Conservation (phyloP, 2,329 filamentous ascomycete genomes). For the Proliferodiscus dingleyae region DNA sequence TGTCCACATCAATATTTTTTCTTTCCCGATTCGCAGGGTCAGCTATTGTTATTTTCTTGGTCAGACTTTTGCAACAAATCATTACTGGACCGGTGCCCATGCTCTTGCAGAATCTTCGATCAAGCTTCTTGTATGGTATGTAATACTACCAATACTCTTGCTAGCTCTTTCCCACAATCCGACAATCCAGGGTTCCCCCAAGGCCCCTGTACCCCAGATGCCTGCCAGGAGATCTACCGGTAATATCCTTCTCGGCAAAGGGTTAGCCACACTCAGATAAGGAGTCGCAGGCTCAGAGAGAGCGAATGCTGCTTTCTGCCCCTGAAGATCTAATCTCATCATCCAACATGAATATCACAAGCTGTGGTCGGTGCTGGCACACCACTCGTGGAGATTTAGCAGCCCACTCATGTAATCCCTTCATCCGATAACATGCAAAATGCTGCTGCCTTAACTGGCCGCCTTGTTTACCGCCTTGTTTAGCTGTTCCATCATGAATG, state of each 20-base stretch:
- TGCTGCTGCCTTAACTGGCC: neutral
- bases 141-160: neutral
- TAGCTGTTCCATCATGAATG: neutral
- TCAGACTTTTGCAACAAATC: neutral
- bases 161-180: neutral
- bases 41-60: neutral
- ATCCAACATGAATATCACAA: neutral
- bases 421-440: neutral
- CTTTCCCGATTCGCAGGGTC: neutral
- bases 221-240: neutral
- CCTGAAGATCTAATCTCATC: neutral
- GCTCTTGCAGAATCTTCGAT: no score
- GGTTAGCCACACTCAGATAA: constrained; percentile 1
- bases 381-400: neutral
- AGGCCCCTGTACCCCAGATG: neutral
- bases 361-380: neutral
- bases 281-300: neutral
- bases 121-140: no score
- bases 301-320: neutral
- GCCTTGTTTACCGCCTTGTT: neutral
- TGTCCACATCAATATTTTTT: neutral
- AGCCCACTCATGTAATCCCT: neutral
- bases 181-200: neutral
- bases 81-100: neutral
- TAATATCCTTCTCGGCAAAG: constrained; percentile 7